Evolutionary conservation across 306 rosid species (phyloP), one percentile per base, ranked within the genome.

Genomic region (Sesbania bispinosa): DNA sequence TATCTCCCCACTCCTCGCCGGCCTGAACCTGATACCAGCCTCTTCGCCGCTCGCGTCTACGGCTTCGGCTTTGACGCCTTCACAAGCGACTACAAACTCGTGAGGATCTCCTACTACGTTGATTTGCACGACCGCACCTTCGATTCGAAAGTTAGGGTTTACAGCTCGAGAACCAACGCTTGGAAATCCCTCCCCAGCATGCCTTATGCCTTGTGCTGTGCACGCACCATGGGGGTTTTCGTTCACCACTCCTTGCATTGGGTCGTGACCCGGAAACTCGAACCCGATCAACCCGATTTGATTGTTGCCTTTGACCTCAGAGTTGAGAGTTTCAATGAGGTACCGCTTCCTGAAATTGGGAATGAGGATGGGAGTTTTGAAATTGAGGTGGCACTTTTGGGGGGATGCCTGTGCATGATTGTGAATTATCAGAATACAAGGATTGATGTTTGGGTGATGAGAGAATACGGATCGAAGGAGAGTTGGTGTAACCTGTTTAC

Each of bases 371-470:
- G 1, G 6, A 15, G 23, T n/a, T 69, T 77, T 36, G 81, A 77
- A 21, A 78, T 89, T 10, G 89, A 85, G 2, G 83, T 92, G 62
- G 75, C 85, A 1, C 63, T 57, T 0, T 80, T 92, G 27, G 88
- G 71, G 1, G 77, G 72, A 2, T 57, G 69, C 65, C 51, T 92
- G 0, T 84, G 95, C 50, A 47, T 88, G 74, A 42, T 80, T 3
- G 88, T 85, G 20, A 77, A 73, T 68, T 74, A 76, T 26, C 71
- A 69, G 0, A 46, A 62, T 2, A 4, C 0, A 4, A 76, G 13
- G 10, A 36, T 81, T 19, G 98, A 88, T 45, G 80, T 88, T 36
- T 92, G 96, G 96, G 73, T 80, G 42, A 81, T 92, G 88, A 83
- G 35, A 24, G 81, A 86, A 6, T 89, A 89, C 63, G 89, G 85